Evolutionary conservation across 2,329 filamentous ascomycete species (phyloP).

Genomic region (Botrytis elliptica): DNA sequence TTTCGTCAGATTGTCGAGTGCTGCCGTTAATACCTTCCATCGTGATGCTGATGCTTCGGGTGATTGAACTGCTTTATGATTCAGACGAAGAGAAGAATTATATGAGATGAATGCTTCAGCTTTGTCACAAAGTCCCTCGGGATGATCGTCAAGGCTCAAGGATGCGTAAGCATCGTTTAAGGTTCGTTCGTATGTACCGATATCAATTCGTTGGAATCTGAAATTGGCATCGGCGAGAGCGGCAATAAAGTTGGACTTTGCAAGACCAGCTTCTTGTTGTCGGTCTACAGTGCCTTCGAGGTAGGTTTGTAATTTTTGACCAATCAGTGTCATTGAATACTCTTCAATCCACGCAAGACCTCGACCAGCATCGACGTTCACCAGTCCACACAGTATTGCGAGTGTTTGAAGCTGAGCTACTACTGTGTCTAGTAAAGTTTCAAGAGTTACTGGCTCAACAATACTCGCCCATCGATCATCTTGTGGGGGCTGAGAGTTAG

Average conservation of each 20-base stretch:
- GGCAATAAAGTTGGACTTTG: constrained; percentile 53
- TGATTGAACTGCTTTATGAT: constrained; percentile 39
- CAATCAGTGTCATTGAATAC: constrained; percentile 52
- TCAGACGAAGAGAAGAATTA: constrained; percentile 41
- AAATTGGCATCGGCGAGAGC: constrained; percentile 58
- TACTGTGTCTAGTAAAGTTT: constrained; percentile 65
- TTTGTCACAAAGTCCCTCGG: constrained; percentile 52
- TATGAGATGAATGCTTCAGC: constrained; percentile 56
- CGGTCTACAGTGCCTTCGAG: constrained; percentile 43
- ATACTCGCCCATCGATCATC: constrained; percentile 50
- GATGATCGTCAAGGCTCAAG: constrained; percentile 22
- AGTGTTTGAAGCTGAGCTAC: constrained; percentile 60
- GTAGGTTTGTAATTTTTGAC: constrained; percentile 54
- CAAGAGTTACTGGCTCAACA: constrained; percentile 63
- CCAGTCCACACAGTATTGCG: constrained; percentile 37
- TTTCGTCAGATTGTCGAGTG: constrained; percentile 49
- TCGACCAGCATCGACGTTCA: constrained; percentile 42
- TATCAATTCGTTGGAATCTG: constrained; percentile 48
- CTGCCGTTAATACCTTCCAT: constrained; percentile 54
- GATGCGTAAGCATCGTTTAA: constrained; percentile 24
- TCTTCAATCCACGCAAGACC: constrained; percentile 58
- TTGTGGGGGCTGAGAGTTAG: constrained; percentile 16
- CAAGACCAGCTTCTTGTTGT: constrained; percentile 52
- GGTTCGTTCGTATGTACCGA: constrained; percentile 51
- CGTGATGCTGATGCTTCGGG: constrained; percentile 35